Evolutionary conservation across 805 yeast species (phyloP).

Genomic region (Wickerhamiella kurtzmanii): DNA sequence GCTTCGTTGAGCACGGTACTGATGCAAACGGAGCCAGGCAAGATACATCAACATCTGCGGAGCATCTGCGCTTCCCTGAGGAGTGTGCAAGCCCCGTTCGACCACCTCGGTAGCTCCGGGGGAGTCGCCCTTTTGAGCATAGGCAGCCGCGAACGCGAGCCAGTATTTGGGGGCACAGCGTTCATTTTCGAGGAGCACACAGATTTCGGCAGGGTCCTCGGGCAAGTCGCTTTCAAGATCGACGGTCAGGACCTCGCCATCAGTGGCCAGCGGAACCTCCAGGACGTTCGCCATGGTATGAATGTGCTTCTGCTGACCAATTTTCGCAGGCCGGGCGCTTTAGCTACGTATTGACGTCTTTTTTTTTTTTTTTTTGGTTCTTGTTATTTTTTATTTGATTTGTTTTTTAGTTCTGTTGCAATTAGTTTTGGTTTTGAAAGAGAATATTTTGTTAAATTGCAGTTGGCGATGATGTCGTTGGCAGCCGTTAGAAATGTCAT

Average conservation of each 20-base stretch:
- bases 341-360: background rate
- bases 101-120: slow-evolving; percentile 54
- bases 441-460: no score
- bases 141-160: slow-evolving; percentile 75
- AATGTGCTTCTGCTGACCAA: background rate
- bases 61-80: slow-evolving; percentile 18
- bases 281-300: slow-evolving; percentile 24
- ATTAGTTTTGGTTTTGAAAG: no score
- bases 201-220: slow-evolving; percentile 76
- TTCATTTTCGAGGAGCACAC: slow-evolving; percentile 67
- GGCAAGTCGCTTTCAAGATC: slow-evolving; percentile 73
- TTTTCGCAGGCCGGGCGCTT: background rate
- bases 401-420: no score
- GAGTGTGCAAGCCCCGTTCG: slow-evolving; percentile 39
- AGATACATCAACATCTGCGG: slow-evolving; percentile 46
- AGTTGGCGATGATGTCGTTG: no score
- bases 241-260: slow-evolving; percentile 75
- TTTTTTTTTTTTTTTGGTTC: no score
- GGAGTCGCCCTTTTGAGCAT: slow-evolving; percentile 45
- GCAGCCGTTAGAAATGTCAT: no score
- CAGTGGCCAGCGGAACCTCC: slow-evolving; percentile 63
- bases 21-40: slow-evolving; percentile 49
- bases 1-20: slow-evolving; percentile 23
- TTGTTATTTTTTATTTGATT: no score
- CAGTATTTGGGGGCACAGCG: slow-evolving; percentile 64